These are phyloP conservation scores for Aureococcus anophagefferens DNA, from an alignment of 108 stramenopile genomes.

Conservation along the genomic window DNA sequence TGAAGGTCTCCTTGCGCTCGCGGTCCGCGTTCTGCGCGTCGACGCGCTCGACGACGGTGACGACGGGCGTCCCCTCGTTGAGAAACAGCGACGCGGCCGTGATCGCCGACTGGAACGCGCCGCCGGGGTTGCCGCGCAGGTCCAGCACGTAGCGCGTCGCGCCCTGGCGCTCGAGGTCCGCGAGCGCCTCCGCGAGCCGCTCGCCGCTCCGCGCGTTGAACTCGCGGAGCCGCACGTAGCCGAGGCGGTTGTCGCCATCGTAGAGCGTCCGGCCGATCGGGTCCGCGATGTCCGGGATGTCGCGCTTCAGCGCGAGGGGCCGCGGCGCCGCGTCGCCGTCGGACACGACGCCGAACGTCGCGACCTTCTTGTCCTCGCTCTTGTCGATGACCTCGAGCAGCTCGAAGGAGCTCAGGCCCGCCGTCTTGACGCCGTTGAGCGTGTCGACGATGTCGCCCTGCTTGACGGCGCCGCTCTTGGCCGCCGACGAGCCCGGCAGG, in stretches of 20 bases:
- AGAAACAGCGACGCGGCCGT: slow-evolving; percentile 72
- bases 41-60: slow-evolving; percentile 10
- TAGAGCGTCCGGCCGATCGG: too few species aligned
- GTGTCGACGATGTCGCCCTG: background rate
- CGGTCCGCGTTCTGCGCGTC: background rate
- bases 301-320: background rate
- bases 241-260: slow-evolving; percentile 33
- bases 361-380: background rate
- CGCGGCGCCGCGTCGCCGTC: background rate
- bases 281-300: too few species aligned
- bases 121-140: slow-evolving; percentile 77
- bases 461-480: background rate
- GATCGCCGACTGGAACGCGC: slow-evolving; percentile 84
- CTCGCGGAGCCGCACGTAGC: slow-evolving; percentile 70
- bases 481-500: background rate
- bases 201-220: slow-evolving; percentile 75
- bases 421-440: background rate
- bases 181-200: slow-evolving; percentile 55
- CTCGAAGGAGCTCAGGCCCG: background rate
- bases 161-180: slow-evolving; percentile 52
- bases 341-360: background rate
- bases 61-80: slow-evolving; percentile 10
- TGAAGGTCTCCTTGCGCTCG: slow-evolving; percentile 25
- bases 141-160: slow-evolving; percentile 74
- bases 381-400: background rate